Conservation (phyloP, 1,139 yeast species). For the Citeromyces siamensis region DNA sequence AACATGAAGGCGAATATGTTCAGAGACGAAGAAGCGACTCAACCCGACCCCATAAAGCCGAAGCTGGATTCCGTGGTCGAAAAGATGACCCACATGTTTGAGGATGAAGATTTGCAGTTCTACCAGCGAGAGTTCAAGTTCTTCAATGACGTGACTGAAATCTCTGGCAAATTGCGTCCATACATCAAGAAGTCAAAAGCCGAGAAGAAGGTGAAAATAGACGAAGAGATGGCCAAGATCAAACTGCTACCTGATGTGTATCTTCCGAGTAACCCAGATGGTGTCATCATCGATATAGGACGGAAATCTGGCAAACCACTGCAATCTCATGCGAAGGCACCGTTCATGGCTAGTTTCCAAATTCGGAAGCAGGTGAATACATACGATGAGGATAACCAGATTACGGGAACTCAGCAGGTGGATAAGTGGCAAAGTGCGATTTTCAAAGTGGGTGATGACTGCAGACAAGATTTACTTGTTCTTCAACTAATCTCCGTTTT, state of each 20-base stretch:
- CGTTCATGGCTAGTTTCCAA: conserved; percentile 92
- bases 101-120: conserved; percentile 45
- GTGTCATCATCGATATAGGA: conserved; percentile 83
- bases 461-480: conserved; percentile 95
- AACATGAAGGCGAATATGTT: conserved; percentile 90
- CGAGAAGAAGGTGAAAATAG: conserved; percentile 92
- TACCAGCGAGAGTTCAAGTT: conserved; percentile 81
- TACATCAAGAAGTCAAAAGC: conserved; percentile 89
- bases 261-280: conserved; percentile 94
- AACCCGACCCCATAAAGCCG: conserved; percentile 80
- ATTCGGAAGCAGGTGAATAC: conserved; percentile 46
- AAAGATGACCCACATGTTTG: conserved; percentile 54
- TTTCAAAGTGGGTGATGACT: conserved; percentile 98
- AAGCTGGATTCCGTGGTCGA: conserved; percentile 61
- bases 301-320: conserved; percentile 91
- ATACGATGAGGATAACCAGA: conserved; percentile 29
- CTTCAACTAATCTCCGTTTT: conserved; percentile 86
- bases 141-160: conserved; percentile 83
- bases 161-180: conserved; percentile 91
- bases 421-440: conserved; percentile 90
- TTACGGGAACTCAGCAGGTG: conserved; percentile 14
- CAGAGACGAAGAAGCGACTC: conserved; percentile 74
- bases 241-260: conserved; percentile 77
- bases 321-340: conserved; percentile 98
- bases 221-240: conserved; percentile 85